Conservation (phyloP, 1,284 basidiomycete genomes). For the Ustilago bromivora region DNA sequence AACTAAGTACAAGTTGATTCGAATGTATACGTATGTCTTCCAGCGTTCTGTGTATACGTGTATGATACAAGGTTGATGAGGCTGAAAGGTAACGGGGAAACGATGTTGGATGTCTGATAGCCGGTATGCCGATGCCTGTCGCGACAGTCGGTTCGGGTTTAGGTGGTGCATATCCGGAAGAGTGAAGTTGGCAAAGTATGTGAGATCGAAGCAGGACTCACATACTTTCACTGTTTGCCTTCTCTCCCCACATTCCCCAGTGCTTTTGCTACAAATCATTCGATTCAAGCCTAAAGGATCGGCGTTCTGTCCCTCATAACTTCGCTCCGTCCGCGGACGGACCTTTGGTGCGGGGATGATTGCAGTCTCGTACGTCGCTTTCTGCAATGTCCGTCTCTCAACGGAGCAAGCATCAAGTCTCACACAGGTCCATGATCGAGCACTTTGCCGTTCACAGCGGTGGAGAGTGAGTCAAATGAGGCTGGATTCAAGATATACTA, state of each 20-base stretch:
- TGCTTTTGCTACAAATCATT: slow-evolving; percentile 2
- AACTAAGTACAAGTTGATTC: no score
- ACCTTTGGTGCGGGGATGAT: neutral
- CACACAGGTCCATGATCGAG: neutral
- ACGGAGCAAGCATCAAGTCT: neutral
- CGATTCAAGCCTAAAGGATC: neutral
- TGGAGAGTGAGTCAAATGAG: neutral
- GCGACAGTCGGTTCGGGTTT: no score
- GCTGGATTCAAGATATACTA: slow-evolving; percentile 4
- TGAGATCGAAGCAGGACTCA: no score
- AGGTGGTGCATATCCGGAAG: no score
- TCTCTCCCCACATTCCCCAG: slow-evolving; percentile 17
- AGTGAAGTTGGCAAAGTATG: no score
- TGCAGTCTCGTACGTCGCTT: slow-evolving; percentile 1
- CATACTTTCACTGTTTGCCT: neutral
- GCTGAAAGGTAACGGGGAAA: no score
- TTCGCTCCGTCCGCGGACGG: neutral
- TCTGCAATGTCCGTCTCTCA: neutral
- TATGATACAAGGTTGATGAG: no score
- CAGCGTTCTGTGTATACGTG: no score
- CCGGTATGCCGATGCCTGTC: no score
- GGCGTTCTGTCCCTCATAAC: neutral
- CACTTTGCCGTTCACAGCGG: neutral
- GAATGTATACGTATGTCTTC: no score
- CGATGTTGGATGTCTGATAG: no score